Conservation (phyloP, 2,329 filamentous ascomycete species). For the Laburnicola sp. region DNA sequence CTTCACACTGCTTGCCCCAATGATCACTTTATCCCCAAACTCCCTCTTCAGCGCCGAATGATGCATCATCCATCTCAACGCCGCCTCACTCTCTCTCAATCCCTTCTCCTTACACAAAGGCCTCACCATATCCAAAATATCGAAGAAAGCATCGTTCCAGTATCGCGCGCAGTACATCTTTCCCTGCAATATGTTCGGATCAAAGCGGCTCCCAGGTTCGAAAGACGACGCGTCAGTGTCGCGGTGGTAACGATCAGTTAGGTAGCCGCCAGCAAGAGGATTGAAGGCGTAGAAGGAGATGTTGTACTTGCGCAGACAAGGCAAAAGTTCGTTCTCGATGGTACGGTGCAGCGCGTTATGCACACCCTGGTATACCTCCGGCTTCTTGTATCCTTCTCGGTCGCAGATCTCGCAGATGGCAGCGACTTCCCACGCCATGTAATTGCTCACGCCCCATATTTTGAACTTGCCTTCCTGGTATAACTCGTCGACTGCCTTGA, state of each 20-base stretch:
- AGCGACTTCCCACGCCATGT: conserved; percentile 49
- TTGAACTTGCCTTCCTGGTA: conserved; percentile 52
- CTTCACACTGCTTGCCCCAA: conserved; percentile 59
- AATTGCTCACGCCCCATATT: conserved; percentile 54
- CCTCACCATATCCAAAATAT: conserved; percentile 48
- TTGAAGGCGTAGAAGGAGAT: conserved; percentile 25
- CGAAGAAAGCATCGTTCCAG: conserved; percentile 50
- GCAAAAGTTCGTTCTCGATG: conserved; percentile 25
- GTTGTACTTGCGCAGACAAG: conserved; percentile 23
- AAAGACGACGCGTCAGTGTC: conserved; percentile 23
- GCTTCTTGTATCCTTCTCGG: conserved; percentile 48
- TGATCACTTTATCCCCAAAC: conserved; percentile 59
- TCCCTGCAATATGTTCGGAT: conserved; percentile 47
- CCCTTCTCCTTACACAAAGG: conserved; percentile 42
- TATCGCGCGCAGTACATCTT: conserved; percentile 46
- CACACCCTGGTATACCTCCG: conserved; percentile 52
- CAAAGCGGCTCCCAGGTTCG: conserved; percentile 49
- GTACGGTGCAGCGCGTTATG: conserved; percentile 25
- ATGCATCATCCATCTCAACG: conserved; percentile 51
- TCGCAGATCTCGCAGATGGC: conserved; percentile 53
- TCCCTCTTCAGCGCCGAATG: conserved; percentile 56
- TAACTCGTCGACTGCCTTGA: conserved; percentile 53
- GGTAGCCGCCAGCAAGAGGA: conserved; percentile 23
- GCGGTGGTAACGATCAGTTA: conserved; percentile 22
- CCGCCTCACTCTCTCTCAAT: conserved; percentile 47